A percentile compares a stretch with the other conserved stretches of the same genome.
Conservation (phyloP, 2,329 filamentous ascomycete species). For the Verticillium tricorpus region DNA sequence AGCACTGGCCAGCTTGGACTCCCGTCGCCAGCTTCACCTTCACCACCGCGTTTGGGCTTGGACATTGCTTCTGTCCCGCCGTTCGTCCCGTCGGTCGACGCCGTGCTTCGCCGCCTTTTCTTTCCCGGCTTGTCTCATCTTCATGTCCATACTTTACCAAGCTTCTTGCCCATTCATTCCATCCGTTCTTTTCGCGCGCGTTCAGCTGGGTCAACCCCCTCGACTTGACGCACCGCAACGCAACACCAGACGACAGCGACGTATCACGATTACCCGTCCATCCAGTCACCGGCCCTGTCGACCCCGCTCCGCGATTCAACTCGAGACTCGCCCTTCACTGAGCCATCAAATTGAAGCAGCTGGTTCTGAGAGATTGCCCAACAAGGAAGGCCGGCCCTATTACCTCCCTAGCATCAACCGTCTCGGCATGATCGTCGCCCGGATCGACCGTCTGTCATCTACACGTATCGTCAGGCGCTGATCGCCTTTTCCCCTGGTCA, state of each 20-base stretch:
- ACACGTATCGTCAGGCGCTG: constrained; percentile 9
- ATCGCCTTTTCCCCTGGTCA: not conserved
- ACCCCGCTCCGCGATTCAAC: not conserved
- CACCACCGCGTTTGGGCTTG: not conserved
- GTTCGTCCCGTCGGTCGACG: not conserved
- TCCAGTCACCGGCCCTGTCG: not conserved
- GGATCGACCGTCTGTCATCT: constrained; percentile 14
- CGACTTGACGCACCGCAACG: not conserved
- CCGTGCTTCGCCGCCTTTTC: not conserved
- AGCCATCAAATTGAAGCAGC: not conserved
- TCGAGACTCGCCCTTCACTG: not conserved
- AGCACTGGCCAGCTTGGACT: not conserved
- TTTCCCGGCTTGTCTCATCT: constrained; percentile 1
- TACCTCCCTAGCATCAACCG: not conserved
- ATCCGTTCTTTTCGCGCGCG: not conserved
- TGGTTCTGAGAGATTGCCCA: not conserved
- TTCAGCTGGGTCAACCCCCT: not conserved
- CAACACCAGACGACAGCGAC: not conserved
- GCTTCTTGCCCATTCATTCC: not conserved
- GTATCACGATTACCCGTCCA: not conserved
- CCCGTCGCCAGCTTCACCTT: not conserved
- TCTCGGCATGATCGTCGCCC: constrained; percentile 12
- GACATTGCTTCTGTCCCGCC: not conserved
- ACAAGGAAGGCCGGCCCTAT: not conserved
- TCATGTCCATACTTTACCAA: constrained; percentile 1